Evolutionary conservation across 2,329 filamentous ascomycete genomes (phyloP).

Genomic region (Penicillium vulpinum): DNA sequence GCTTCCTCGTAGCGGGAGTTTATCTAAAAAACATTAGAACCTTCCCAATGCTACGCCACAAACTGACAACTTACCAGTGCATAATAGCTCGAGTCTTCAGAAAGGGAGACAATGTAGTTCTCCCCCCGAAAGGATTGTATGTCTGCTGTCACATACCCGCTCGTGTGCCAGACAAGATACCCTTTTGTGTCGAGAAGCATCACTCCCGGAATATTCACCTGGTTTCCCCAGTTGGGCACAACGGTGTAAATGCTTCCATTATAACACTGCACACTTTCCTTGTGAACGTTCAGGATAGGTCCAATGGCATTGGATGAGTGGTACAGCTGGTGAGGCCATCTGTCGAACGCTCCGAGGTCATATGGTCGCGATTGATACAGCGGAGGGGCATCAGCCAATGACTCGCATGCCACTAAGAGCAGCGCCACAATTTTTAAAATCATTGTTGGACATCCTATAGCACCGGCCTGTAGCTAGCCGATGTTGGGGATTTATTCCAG

Average conservation of each 20-base stretch:
- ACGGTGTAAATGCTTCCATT: neutral
- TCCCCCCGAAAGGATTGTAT: conserved; percentile 32
- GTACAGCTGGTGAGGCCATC: conserved; percentile 3
- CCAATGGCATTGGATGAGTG: neutral
- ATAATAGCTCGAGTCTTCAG: conserved; percentile 30
- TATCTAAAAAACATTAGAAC: conserved; percentile 13
- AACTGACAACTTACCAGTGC: conserved; percentile 24
- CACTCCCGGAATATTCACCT: conserved; percentile 18
- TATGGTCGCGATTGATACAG: conserved; percentile 3
- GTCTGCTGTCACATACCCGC: conserved; percentile 18
- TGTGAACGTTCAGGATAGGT: neutral
- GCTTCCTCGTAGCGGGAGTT: conserved; percentile 17
- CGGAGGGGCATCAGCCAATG: neutral
- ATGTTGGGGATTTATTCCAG: neutral
- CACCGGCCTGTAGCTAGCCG: neutral
- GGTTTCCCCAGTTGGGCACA: neutral
- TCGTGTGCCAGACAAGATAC: conserved; percentile 30
- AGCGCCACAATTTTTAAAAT: neutral
- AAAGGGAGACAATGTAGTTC: conserved; percentile 19
- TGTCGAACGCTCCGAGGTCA: neutral
- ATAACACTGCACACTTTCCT: neutral
- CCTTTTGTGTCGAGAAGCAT: conserved; percentile 32
- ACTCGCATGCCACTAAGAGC: neutral
- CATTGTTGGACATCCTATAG: neutral
- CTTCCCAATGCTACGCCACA: neutral